phyloP scores from a whole-genome alignment of 306 rosid genomes.

The Citrullus amarus region DNA sequence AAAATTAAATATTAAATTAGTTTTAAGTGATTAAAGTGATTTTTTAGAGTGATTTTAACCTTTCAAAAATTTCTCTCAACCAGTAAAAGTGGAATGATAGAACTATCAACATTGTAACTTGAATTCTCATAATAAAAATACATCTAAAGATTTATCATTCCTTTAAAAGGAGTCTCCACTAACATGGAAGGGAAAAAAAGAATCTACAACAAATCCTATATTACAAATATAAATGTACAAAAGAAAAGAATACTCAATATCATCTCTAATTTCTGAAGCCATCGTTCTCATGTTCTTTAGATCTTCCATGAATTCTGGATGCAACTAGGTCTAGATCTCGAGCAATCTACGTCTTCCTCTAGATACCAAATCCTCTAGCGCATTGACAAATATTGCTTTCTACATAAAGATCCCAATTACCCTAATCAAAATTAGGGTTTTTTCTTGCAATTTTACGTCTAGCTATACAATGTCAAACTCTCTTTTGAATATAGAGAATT shows the following conservation, averaged over 20 bases:
- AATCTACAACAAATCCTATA: constrained; percentile 1
- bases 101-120: background rate
- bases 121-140: background rate
- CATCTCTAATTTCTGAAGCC: background rate
- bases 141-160: background rate
- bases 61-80: too few species aligned
- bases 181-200: background rate
- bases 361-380: background rate
- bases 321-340: background rate
- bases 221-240: background rate
- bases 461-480: background rate
- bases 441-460: background rate
- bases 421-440: background rate
- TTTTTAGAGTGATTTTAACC: too few species aligned
- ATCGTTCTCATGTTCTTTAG: background rate
- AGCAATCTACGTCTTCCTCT: background rate
- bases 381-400: background rate
- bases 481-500: background rate
- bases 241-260: background rate
- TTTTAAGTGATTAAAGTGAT: too few species aligned
- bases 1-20: too few species aligned
- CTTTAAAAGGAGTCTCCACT: background rate
- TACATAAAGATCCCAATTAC: background rate
- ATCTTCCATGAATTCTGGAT: background rate
- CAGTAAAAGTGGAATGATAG: too few species aligned